Conservation (phyloP, 2,329 filamentous ascomycete species). For the Pestalotiopsis sp. region DNA sequence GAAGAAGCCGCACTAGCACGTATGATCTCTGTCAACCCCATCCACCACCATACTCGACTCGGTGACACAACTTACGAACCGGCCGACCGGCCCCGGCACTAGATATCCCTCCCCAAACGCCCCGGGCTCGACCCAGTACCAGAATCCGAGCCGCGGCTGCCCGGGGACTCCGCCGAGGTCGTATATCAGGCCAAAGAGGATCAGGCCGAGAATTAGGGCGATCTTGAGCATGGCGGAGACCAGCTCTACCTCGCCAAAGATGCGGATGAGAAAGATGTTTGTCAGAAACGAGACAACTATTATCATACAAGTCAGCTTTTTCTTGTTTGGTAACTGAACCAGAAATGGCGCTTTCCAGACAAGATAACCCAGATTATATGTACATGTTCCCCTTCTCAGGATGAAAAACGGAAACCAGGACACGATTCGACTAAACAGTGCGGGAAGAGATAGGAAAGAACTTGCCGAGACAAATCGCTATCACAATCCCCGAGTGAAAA, state of each 20-base stretch:
- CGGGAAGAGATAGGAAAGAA: no score
- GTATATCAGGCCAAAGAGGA: slow-evolving; percentile 50
- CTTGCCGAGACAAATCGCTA: slow-evolving; percentile 32
- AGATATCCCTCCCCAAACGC: slow-evolving; percentile 47
- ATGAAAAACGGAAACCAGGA: no score
- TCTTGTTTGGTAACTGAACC: neutral
- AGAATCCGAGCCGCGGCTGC: slow-evolving; percentile 51
- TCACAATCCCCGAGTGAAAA: slow-evolving; percentile 13
- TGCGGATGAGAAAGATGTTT: slow-evolving; percentile 10
- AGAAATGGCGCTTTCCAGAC: neutral
- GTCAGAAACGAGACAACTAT: slow-evolving; percentile 1
- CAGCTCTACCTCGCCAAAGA: slow-evolving; percentile 16
- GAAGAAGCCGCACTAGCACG: slow-evolving; percentile 34
- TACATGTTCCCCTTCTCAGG: no score
- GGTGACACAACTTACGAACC: slow-evolving; percentile 30
- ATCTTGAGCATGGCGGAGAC: slow-evolving; percentile 15
- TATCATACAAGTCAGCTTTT: neutral
- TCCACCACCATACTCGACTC: neutral
- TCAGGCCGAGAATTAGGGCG: slow-evolving; percentile 50
- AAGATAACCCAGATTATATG: no score
- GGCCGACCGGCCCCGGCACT: slow-evolving; percentile 30
- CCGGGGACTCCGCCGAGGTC: slow-evolving; percentile 53
- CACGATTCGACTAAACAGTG: no score
- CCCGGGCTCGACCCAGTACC: slow-evolving; percentile 53
- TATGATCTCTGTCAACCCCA: neutral